Conservation (phyloP, 768 basidiomycete species). For the Mycena filopes region DNA sequence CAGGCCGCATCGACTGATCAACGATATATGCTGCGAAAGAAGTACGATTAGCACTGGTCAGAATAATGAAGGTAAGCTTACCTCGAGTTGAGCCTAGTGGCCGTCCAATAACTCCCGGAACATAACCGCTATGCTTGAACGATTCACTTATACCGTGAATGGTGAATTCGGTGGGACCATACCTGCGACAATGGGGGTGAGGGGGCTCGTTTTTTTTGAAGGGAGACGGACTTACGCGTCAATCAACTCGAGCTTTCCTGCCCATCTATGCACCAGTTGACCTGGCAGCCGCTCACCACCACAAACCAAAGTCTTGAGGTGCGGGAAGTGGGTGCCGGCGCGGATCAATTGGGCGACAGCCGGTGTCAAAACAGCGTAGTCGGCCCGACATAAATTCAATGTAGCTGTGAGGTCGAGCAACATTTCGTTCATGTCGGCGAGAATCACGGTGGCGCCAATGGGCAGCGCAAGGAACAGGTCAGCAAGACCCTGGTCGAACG, state of each 20-base stretch:
- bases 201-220: not conserved
- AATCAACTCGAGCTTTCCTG: slow-evolving; percentile 4
- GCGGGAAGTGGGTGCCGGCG: not conserved
- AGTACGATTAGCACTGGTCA: not conserved
- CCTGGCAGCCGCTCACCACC: slow-evolving; percentile 6
- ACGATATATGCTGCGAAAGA: slow-evolving; percentile 5
- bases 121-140: not conserved
- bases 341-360: not conserved
- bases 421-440: slow-evolving; percentile 14
- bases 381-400: not conserved
- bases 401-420: not conserved
- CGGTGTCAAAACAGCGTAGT: slow-evolving; percentile 9
- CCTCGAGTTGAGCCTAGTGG: slow-evolving; percentile 13
- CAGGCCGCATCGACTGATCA: not conserved
- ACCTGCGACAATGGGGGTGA: not conserved
- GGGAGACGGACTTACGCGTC: slow-evolving; percentile 1
- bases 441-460: not conserved
- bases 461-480: slow-evolving; percentile 10
- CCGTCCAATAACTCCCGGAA: slow-evolving; percentile 9
- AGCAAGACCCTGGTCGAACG: slow-evolving; percentile 16
- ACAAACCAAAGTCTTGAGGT: slow-evolving; percentile 3
- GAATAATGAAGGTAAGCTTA: not conserved
- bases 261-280: slow-evolving; percentile 8
- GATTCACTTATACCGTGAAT: slow-evolving; percentile 1
- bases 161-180: slow-evolving; percentile 9